Evolutionary conservation across 2,329 filamentous ascomycete species (phyloP).

Genomic region (Lachnellula cervina): DNA sequence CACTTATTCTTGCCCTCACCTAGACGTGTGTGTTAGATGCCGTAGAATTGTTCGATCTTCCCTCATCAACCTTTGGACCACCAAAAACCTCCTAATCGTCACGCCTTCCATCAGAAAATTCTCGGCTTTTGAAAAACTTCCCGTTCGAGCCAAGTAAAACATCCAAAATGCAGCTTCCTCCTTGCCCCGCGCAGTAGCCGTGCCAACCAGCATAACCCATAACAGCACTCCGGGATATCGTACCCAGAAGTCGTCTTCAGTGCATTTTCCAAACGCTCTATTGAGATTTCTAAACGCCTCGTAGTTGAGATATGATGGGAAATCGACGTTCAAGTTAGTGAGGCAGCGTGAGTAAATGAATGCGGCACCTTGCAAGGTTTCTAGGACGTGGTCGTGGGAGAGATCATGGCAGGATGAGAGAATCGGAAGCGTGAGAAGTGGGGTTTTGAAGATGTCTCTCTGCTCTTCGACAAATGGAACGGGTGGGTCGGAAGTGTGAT

Average conservation of each 20-base stretch:
- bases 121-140: conserved; percentile 6
- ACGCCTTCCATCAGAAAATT: conserved; percentile 6
- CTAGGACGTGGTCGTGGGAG: conserved; percentile 7
- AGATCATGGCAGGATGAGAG: conserved; percentile 10
- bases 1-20: not conserved
- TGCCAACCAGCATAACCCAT: conserved; percentile 12
- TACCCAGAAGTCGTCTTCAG: conserved; percentile 11
- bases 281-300: conserved; percentile 1
- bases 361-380: conserved; percentile 4
- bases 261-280: conserved; percentile 3
- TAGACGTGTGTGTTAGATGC: not conserved
- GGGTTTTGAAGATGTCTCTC: conserved; percentile 6
- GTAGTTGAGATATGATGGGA: conserved; percentile 2
- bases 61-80: conserved; percentile 5
- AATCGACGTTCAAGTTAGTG: not conserved
- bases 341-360: conserved; percentile 5
- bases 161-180: conserved; percentile 14
- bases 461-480: conserved; percentile 6
- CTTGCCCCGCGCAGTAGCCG: conserved; percentile 5
- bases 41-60: not conserved
- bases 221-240: conserved; percentile 10
- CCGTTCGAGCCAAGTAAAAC: conserved; percentile 11
- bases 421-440: conserved; percentile 9
- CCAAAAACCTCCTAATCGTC: conserved; percentile 6
- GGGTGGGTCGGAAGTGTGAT: not conserved